Percentiles rank a stretch among this genome's conserved stretches.
Evolutionary conservation across 75 land plant species (phyloP).

Genomic region (Selaginella moellendorffii): DNA sequence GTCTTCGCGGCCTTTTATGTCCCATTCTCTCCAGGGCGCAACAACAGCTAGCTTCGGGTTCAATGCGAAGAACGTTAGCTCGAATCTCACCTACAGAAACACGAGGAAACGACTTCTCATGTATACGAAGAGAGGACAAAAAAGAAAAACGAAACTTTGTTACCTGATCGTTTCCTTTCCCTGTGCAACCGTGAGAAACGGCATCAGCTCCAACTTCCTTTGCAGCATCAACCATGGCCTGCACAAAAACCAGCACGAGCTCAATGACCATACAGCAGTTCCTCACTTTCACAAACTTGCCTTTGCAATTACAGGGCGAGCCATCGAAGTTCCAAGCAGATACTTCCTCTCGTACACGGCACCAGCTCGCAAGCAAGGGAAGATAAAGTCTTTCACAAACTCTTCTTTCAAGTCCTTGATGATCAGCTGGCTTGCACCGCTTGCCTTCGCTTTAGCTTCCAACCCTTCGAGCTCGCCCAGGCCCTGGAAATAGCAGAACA

Average conservation of each 20-base stretch:
- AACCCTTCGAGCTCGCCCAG: conserved; percentile 65
- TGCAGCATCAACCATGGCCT: conserved; percentile 99
- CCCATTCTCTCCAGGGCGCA: conserved; percentile 99
- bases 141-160: not conserved
- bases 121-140: not conserved
- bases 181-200: conserved; percentile 97
- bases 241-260: no score
- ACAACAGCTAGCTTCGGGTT: conserved; percentile 86
- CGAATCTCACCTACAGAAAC: conserved; percentile 70
- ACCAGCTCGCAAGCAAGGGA: conserved; percentile 94
- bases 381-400: conserved; percentile 83
- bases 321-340: conserved; percentile 97
- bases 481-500: conserved; percentile 39
- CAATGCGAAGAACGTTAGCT: conserved; percentile 88
- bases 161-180: conserved; percentile 99
- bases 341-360: conserved; percentile 95
- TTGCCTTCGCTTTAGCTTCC: conserved; percentile 84
- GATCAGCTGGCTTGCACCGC: conserved; percentile 83
- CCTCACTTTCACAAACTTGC: no score
- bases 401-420: conserved; percentile 90
- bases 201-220: conserved; percentile 96
- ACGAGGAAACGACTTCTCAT: not conserved
- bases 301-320: conserved; percentile 99
- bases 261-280: no score
- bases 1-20: conserved; percentile 91